A percentile compares a stretch with the other conserved stretches of the same genome.
These are phyloP conservation scores for Phoenix roebelenii DNA, from an alignment of 176 grass and related monocot species.

Conservation along the genomic window DNA sequence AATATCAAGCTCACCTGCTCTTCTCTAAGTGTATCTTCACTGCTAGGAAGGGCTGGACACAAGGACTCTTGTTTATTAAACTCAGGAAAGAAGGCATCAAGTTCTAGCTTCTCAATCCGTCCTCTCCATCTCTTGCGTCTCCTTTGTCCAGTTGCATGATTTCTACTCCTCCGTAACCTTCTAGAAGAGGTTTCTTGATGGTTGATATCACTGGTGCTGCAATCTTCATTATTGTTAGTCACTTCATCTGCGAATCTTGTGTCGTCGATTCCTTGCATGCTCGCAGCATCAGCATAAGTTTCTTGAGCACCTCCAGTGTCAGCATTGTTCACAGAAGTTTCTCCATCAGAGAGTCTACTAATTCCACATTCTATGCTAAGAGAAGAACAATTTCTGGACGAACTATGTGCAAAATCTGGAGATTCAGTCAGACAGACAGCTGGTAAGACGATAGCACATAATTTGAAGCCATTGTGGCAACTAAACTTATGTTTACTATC, in stretches of 20 bases:
- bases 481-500: constrained; percentile 5
- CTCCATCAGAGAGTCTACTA: constrained; percentile 19
- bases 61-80: constrained; percentile 26
- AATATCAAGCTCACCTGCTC: constrained; percentile 47
- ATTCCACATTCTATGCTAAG: constrained; percentile 6
- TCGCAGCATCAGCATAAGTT: constrained; percentile 21
- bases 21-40: constrained; percentile 22
- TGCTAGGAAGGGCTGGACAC: constrained; percentile 17
- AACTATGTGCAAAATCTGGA: constrained; percentile 11
- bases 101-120: constrained; percentile 41
- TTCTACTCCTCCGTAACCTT: constrained; percentile 66
- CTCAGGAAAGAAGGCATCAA: constrained; percentile 22
- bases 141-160: constrained; percentile 47
- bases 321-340: constrained; percentile 35
- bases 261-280: constrained; percentile 35
- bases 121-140: constrained; percentile 94
- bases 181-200: constrained; percentile 65
- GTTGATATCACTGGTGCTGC: constrained; percentile 65
- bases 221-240: constrained; percentile 47
- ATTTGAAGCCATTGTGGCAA: background rate
- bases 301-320: constrained; percentile 44
- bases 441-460: too few relatives aligned
- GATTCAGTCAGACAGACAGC: too few relatives aligned
- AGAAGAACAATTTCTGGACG: constrained; percentile 10
- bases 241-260: constrained; percentile 45